A percentile compares a stretch with the other conserved stretches of the same genome.
Evolutionary conservation across 148 eudicot genomes (phyloP).

Genomic region (Beta vulgaris): DNA sequence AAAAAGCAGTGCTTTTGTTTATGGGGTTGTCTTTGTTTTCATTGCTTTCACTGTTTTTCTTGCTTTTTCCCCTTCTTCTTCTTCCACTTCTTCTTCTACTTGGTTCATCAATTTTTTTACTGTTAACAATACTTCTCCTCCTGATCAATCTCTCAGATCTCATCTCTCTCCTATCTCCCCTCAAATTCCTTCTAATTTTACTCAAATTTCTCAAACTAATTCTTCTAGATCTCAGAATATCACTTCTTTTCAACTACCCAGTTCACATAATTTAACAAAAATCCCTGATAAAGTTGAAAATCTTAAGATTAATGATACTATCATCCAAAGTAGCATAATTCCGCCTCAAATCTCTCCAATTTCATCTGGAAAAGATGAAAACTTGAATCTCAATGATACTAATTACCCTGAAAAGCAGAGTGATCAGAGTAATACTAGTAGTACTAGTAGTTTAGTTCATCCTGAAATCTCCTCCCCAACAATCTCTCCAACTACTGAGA

Average conservation of each 20-base stretch:
- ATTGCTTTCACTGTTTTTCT: slow-evolving; percentile 55
- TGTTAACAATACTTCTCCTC: slow-evolving; percentile 44
- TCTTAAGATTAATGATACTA: not conserved
- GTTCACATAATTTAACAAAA: slow-evolving; percentile 31
- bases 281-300: slow-evolving; percentile 31
- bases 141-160: slow-evolving; percentile 37
- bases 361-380: not conserved
- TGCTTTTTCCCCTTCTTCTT: slow-evolving; percentile 59
- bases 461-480: slow-evolving; percentile 19
- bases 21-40: slow-evolving; percentile 50
- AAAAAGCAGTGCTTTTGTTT: slow-evolving; percentile 42
- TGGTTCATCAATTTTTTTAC: slow-evolving; percentile 59
- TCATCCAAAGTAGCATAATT: not conserved
- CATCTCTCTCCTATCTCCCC: slow-evolving; percentile 37
- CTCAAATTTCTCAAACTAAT: slow-evolving; percentile 4
- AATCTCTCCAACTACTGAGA: not conserved
- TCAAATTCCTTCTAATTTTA: not conserved
- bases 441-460: slow-evolving; percentile 7
- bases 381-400: not conserved
- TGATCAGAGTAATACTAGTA: too few relatives aligned
- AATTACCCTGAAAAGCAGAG: not conserved
- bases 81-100: slow-evolving; percentile 55
- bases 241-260: slow-evolving; percentile 10
- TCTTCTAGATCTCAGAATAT: slow-evolving; percentile 28
- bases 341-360: not conserved